Evolutionary conservation across 306 rosid species (phyloP).

Genomic region (Ziziphus jujuba): DNA sequence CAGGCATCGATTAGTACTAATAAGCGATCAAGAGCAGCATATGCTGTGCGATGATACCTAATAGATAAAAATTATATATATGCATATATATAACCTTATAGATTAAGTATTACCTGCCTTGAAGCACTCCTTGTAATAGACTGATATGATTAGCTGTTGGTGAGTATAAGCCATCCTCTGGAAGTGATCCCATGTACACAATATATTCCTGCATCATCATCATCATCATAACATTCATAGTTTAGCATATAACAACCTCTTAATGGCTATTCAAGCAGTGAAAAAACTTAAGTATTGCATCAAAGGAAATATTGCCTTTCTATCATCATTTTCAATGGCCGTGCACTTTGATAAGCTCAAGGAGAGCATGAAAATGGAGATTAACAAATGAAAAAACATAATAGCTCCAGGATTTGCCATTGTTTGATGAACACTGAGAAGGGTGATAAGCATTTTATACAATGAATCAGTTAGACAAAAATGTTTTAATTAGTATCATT

Average conservation of each 20-base stretch:
- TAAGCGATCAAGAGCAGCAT: too few relatives aligned
- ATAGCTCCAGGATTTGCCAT: constrained; percentile 10
- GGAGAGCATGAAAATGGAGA: constrained; percentile 9
- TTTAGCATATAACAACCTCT: too few relatives aligned
- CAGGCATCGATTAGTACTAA: too few relatives aligned
- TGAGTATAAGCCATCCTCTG: neutral
- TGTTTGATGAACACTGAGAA: too few relatives aligned
- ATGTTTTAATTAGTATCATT: too few relatives aligned
- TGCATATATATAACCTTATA: too few relatives aligned
- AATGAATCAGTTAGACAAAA: too few relatives aligned
- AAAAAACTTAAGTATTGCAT: neutral
- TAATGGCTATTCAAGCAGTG: too few relatives aligned
- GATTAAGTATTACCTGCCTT: constrained; percentile 14
- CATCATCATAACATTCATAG: neutral
- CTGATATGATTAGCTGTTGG: constrained; percentile 10
- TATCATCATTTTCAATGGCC: constrained; percentile 3
- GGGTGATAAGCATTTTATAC: too few relatives aligned
- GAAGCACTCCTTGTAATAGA: constrained; percentile 3
- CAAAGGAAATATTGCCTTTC: constrained; percentile 7
- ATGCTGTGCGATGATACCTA: too few relatives aligned
- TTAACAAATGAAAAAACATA: neutral
- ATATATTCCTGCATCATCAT: constrained; percentile 14
- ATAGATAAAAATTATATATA: neutral
- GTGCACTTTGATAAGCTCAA: neutral
- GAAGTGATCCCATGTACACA: constrained; percentile 26